Evolutionary conservation across 1,284 basidiomycete species (phyloP).

Genomic region (Thecaphora frezii): DNA sequence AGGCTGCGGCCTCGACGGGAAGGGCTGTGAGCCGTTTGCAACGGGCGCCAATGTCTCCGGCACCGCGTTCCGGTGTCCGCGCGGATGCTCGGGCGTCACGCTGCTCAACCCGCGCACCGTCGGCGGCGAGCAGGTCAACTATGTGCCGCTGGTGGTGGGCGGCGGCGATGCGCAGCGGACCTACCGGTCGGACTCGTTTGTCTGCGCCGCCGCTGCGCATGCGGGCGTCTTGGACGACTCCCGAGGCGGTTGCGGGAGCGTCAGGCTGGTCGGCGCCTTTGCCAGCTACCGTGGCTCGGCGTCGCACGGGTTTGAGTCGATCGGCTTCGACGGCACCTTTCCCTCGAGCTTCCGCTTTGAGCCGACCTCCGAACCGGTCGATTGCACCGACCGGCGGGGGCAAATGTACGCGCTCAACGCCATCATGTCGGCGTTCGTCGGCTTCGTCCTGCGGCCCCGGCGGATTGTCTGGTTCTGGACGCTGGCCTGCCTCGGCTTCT

Average conservation of each 20-base stretch:
- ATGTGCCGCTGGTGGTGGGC: conserved; percentile 76
- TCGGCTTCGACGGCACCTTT: conserved; percentile 75
- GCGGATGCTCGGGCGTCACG: conserved; percentile 69
- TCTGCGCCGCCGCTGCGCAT: conserved; percentile 76
- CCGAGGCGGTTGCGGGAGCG: conserved; percentile 74
- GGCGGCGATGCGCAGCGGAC: conserved; percentile 64
- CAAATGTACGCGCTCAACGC: conserved; percentile 44
- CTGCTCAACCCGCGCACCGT: conserved; percentile 75
- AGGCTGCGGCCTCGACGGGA: conserved; percentile 73
- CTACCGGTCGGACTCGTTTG: conserved; percentile 80
- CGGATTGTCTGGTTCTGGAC: conserved; percentile 70
- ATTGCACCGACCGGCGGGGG: conserved; percentile 73
- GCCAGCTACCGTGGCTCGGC: conserved; percentile 68
- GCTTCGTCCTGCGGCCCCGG: conserved; percentile 73
- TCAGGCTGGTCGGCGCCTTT: conserved; percentile 72
- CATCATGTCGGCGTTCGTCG: conserved; percentile 67
- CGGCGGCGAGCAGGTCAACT: conserved; percentile 70
- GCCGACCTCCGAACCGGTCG: conserved; percentile 61
- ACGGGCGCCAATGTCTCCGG: conserved; percentile 66
- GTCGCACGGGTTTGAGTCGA: conserved; percentile 70
- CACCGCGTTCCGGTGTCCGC: conserved; percentile 72
- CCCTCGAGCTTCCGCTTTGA: conserved; percentile 67
- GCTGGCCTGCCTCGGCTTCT: conserved; percentile 80
- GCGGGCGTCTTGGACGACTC: conserved; percentile 71
- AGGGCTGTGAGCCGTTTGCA: conserved; percentile 69